Evolutionary conservation across 2,329 filamentous ascomycete genomes (phyloP).

Genomic region (Pseudocercospora musae): DNA sequence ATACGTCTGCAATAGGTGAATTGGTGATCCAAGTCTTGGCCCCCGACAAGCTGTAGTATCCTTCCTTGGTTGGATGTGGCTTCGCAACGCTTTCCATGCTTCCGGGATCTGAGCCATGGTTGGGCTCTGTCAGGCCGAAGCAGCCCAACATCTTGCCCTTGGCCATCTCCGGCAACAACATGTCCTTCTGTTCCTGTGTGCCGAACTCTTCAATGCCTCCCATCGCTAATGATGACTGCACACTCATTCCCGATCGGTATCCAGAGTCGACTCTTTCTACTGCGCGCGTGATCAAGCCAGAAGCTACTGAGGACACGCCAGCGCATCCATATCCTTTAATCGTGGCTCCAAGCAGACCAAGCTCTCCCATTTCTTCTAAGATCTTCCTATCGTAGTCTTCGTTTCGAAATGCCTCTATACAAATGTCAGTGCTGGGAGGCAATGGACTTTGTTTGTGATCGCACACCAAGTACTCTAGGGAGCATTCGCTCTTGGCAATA

Average conservation of each 20-base stretch:
- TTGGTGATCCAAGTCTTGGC: slow-evolving; percentile 96
- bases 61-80: slow-evolving; percentile 78
- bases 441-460: neutral
- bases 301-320: slow-evolving; percentile 80
- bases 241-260: slow-evolving; percentile 89
- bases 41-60: slow-evolving; percentile 74
- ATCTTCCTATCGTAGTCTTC: slow-evolving; percentile 85
- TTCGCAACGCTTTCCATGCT: slow-evolving; percentile 88
- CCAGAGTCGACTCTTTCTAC: slow-evolving; percentile 89
- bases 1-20: slow-evolving; percentile 79
- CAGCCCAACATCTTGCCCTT: slow-evolving; percentile 79
- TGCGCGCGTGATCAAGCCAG: slow-evolving; percentile 84
- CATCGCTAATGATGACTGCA: slow-evolving; percentile 91
- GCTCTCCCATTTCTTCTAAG: slow-evolving; percentile 84
- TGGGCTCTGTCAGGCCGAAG: slow-evolving; percentile 88
- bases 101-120: slow-evolving; percentile 87
- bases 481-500: slow-evolving; percentile 90
- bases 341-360: slow-evolving; percentile 81
- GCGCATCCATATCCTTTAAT: slow-evolving; percentile 87
- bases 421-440: neutral
- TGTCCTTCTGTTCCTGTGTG: slow-evolving; percentile 81
- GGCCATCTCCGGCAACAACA: slow-evolving; percentile 74
- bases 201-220: slow-evolving; percentile 87
- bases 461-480: slow-evolving; percentile 76
- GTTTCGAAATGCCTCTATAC: slow-evolving; percentile 74